phyloP scores from a whole-genome alignment of 176 grass and related monocot genomes.

The Zea luxurians region DNA sequence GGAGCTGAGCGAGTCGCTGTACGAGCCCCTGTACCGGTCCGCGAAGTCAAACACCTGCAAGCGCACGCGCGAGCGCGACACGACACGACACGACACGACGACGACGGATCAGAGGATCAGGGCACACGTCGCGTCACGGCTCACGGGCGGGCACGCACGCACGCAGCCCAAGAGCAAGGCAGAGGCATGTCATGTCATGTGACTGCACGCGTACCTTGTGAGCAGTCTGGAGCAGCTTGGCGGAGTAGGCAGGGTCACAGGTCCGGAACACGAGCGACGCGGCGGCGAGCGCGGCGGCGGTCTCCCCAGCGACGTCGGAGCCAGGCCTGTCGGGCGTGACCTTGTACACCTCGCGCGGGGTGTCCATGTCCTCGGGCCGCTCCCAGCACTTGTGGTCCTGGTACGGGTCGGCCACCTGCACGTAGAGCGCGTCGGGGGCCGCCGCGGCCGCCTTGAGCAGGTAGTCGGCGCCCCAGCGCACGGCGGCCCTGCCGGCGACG shows the following conservation, averaged over 20 bases:
- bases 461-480: slow-evolving; percentile 93
- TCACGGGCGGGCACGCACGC: slow-evolving; percentile 7
- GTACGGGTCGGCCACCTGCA: background rate
- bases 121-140: background rate
- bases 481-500: slow-evolving; percentile 37
- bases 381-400: slow-evolving; percentile 60
- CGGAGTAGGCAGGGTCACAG: background rate
- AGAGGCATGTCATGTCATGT: background rate
- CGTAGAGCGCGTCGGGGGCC: background rate
- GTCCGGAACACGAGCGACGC: slow-evolving; percentile 14
- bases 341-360: slow-evolving; percentile 73
- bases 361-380: slow-evolving; percentile 95
- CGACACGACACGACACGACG: background rate
- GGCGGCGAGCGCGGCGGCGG: slow-evolving; percentile 72
- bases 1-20: slow-evolving; percentile 70
- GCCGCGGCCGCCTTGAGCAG: slow-evolving; percentile 66
- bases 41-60: slow-evolving; percentile 71
- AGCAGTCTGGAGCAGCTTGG: background rate
- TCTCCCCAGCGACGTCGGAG: slow-evolving; percentile 77
- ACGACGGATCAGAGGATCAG: background rate
- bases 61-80: too few relatives aligned
- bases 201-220: slow-evolving; percentile 59
- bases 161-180: too few relatives aligned
- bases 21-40: slow-evolving; percentile 58
- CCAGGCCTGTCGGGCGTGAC: slow-evolving; percentile 54